Evolutionary conservation across 2,329 filamentous ascomycete species (phyloP).

Genomic region (Botrytis cinerea): DNA sequence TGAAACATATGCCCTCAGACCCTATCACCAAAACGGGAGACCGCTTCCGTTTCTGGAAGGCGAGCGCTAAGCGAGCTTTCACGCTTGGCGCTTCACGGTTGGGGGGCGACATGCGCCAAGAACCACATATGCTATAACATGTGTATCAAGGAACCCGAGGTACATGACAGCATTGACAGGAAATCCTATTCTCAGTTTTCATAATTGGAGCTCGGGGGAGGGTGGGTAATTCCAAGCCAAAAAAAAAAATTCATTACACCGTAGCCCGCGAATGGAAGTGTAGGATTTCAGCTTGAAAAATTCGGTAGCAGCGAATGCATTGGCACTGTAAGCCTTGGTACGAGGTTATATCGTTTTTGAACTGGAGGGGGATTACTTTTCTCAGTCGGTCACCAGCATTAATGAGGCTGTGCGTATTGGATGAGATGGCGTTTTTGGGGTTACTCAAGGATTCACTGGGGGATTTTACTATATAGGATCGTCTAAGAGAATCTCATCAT

Average conservation of each 20-base stretch:
- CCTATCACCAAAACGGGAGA: background rate
- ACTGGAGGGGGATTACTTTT: background rate
- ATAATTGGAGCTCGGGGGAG: background rate
- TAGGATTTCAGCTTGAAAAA: constrained; percentile 9
- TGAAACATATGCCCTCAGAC: background rate
- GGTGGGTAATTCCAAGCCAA: background rate
- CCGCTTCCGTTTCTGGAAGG: background rate
- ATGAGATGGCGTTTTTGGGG: constrained; percentile 2
- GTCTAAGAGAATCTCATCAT: constrained; percentile 8
- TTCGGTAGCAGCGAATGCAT: background rate
- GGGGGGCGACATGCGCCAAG: constrained; percentile 8
- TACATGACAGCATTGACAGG: background rate
- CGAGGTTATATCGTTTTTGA: background rate
- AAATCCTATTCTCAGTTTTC: background rate
- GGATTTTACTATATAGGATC: constrained; percentile 19
- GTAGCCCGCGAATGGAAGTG: background rate
- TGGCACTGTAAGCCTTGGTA: background rate
- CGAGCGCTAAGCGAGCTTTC: background rate
- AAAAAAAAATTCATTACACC: background rate
- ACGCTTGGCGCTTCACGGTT: background rate
- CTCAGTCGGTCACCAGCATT: background rate
- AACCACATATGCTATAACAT: background rate
- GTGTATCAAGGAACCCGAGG: background rate
- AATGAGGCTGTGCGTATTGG: constrained; percentile 5
- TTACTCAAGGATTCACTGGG: background rate